Conservation (phyloP, 2,329 filamentous ascomycete genomes). For the Neofusicoccum cordaticola region DNA sequence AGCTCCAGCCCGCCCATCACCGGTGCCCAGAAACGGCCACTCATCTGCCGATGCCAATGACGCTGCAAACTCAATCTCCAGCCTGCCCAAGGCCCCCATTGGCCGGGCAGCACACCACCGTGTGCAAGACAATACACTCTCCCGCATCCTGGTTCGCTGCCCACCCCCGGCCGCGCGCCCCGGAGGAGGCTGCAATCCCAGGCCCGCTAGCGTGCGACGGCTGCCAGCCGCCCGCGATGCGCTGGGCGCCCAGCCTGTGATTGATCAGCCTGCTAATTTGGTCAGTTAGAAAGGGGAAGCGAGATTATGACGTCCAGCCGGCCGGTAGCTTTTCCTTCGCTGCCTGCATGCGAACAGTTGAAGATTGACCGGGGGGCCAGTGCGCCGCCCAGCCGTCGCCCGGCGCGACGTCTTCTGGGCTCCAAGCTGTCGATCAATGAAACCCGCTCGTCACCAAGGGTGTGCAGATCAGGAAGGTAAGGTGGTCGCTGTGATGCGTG, state of each 20-base stretch:
- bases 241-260: background rate
- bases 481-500: background rate
- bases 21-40: background rate
- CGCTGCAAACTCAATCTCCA: background rate
- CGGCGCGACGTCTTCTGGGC: background rate
- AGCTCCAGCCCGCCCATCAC: background rate
- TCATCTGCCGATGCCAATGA: conserved; percentile 10
- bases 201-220: background rate
- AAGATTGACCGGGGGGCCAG: conserved; percentile 7
- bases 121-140: background rate
- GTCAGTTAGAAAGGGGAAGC: conserved; percentile 6
- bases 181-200: background rate
- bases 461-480: background rate
- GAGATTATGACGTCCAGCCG: conserved; percentile 9
- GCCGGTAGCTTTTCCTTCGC: background rate
- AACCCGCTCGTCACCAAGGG: background rate
- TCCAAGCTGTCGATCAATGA: background rate
- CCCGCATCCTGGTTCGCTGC: background rate
- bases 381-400: background rate
- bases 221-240: background rate
- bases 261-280: conserved; percentile 4
- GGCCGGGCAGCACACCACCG: background rate
- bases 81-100: background rate
- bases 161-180: background rate
- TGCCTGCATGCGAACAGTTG: background rate